Evolutionary conservation across 1,284 basidiomycete genomes (phyloP).

Genomic region (Sphagnurus paluster): DNA sequence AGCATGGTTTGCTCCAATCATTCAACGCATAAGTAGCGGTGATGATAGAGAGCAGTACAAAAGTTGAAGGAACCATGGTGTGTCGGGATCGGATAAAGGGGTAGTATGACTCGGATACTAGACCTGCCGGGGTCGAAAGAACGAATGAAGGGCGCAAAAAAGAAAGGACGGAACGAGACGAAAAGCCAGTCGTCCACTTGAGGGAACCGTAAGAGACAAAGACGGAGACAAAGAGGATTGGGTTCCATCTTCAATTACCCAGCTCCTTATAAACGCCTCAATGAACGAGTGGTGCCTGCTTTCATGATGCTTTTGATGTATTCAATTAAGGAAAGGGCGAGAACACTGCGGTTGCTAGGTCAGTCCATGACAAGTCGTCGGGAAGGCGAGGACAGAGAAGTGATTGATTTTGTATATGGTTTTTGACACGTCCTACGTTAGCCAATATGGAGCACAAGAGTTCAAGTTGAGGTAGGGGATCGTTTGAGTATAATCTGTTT

Average conservation of each 20-base stretch:
- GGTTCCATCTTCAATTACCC: not conserved
- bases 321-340: too few relatives aligned
- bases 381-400: not conserved
- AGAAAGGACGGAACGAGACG: slow-evolving; percentile 16
- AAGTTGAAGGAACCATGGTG: slow-evolving; percentile 20
- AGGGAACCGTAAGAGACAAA: slow-evolving; percentile 3
- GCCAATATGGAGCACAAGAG: too few relatives aligned
- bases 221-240: not conserved
- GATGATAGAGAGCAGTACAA: slow-evolving; percentile 20
- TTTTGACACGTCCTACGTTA: not conserved
- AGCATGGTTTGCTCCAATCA: slow-evolving; percentile 45
- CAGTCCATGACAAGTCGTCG: not conserved
- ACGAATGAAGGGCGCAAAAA: slow-evolving; percentile 10
- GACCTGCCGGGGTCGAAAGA: slow-evolving; percentile 19
- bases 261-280: not conserved
- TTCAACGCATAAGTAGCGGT: slow-evolving; percentile 32
- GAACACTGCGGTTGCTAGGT: slow-evolving; percentile 10
- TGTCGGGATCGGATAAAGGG: slow-evolving; percentile 5
- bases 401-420: slow-evolving; percentile 1
- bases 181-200: slow-evolving; percentile 9
- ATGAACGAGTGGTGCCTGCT: not conserved
- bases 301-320: too few relatives aligned
- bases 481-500: too few relatives aligned
- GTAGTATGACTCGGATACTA: slow-evolving; percentile 5
- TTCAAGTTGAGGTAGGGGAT: too few relatives aligned